A percentile compares a stretch with the other conserved stretches of the same genome.
phyloP scores from a whole-genome alignment of 2,329 filamentous ascomycete genomes.

The Sclerotinia sclerotiorum region DNA sequence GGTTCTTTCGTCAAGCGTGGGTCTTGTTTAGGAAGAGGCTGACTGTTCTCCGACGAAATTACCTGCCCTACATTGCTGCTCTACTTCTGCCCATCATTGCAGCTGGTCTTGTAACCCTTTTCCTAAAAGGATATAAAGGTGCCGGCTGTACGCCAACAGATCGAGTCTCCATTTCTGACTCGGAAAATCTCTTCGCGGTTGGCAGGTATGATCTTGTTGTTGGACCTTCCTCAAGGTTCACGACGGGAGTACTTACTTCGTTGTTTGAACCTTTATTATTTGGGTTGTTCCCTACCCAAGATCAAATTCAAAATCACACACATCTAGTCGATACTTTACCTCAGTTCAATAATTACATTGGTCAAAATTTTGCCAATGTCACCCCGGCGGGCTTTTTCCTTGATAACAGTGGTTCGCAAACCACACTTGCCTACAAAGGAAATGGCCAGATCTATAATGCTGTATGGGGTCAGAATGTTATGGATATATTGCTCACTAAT shows the following conservation, averaged over 20 bases:
- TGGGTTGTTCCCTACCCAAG: constrained; percentile 29
- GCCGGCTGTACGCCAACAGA: constrained; percentile 54
- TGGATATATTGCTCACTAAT: constrained; percentile 66
- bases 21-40: constrained; percentile 77
- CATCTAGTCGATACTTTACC: constrained; percentile 58
- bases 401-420: constrained; percentile 56
- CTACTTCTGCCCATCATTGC: constrained; percentile 77
- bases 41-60: constrained; percentile 76
- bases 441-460: constrained; percentile 57
- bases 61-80: constrained; percentile 71
- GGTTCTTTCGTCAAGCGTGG: constrained; percentile 66
- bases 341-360: constrained; percentile 68
- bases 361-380: constrained; percentile 62
- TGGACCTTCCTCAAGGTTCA: constrained; percentile 48
- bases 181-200: constrained; percentile 33
- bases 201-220: constrained; percentile 40
- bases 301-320: constrained; percentile 27
- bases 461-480: constrained; percentile 62
- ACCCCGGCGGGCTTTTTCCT: constrained; percentile 81
- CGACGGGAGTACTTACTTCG: constrained; percentile 30
- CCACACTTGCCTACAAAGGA: constrained; percentile 70
- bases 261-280: constrained; percentile 33
- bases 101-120: constrained; percentile 75
- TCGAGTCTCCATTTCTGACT: constrained; percentile 45
- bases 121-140: constrained; percentile 59